Conservation (phyloP, 345 rosid species). For the Anacardium occidentale region DNA sequence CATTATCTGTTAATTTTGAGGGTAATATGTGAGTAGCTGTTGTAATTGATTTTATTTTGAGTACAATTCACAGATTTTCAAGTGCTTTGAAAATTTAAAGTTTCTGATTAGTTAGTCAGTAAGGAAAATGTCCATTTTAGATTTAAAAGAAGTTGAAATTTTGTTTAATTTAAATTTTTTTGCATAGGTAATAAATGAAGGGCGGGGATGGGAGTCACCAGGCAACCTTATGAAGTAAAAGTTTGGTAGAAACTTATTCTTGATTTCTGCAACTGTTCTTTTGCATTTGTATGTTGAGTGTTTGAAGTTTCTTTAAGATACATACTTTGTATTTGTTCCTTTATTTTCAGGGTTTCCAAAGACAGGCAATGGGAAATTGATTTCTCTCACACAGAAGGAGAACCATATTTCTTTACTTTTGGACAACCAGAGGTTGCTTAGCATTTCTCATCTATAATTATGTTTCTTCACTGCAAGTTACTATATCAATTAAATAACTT, state of each 20-base stretch:
- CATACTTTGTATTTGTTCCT: no score
- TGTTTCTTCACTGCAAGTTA: neutral
- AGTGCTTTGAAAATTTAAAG: neutral
- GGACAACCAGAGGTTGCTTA: slow-evolving; percentile 86
- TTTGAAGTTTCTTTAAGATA: slow-evolving; percentile 13
- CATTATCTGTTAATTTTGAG: no score
- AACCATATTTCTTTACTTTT: slow-evolving; percentile 81
- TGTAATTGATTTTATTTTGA: neutral
- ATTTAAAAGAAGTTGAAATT: neutral
- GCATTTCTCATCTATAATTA: slow-evolving; percentile 4
- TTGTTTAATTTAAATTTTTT: neutral
- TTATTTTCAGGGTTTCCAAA: slow-evolving; percentile 67
- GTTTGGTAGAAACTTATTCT: slow-evolving; percentile 52
- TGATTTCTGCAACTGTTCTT: slow-evolving; percentile 12
- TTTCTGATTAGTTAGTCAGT: neutral
- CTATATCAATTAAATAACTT: neutral
- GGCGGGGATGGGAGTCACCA: slow-evolving; percentile 95
- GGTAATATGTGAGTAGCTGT: neutral
- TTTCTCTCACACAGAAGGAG: slow-evolving; percentile 57
- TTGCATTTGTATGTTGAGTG: slow-evolving; percentile 12
- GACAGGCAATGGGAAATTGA: slow-evolving; percentile 65
- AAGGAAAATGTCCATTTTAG: neutral
- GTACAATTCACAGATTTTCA: neutral
- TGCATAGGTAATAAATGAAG: slow-evolving; percentile 71
- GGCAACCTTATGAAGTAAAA: slow-evolving; percentile 89